Conservation (phyloP, 2,329 filamentous ascomycete genomes). For the Talaromyces sp. region DNA sequence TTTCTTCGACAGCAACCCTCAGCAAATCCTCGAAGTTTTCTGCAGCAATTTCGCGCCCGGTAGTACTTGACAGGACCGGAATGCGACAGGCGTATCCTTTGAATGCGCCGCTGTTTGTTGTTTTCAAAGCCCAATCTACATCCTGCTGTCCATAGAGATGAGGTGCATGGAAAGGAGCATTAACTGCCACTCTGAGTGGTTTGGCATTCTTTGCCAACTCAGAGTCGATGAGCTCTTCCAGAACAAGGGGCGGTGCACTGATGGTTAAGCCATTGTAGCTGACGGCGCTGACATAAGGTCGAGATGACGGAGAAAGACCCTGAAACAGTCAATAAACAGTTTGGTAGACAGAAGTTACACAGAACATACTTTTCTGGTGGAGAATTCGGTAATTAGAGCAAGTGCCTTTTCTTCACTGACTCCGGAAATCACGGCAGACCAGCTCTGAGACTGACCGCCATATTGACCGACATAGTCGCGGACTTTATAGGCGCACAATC, state of each 20-base stretch:
- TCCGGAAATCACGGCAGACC: slow-evolving; percentile 42
- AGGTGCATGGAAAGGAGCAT: slow-evolving; percentile 58
- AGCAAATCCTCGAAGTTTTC: slow-evolving; percentile 33
- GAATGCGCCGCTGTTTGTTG: slow-evolving; percentile 31
- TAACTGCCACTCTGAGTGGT: slow-evolving; percentile 53
- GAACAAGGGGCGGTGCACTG: slow-evolving; percentile 55
- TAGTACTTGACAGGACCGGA: slow-evolving; percentile 39
- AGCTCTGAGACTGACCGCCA: slow-evolving; percentile 31
- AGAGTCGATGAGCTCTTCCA: slow-evolving; percentile 51
- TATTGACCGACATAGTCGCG: slow-evolving; percentile 35
- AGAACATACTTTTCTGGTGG: slow-evolving; percentile 26
- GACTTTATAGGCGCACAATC: slow-evolving; percentile 39
- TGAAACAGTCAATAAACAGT: slow-evolving; percentile 20
- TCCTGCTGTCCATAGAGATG: slow-evolving; percentile 54
- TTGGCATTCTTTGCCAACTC: slow-evolving; percentile 50
- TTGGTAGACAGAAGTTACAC: not conserved
- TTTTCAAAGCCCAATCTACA: slow-evolving; percentile 50
- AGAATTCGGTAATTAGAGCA: slow-evolving; percentile 26
- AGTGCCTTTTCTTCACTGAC: slow-evolving; percentile 32
- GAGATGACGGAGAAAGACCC: slow-evolving; percentile 50
- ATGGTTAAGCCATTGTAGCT: slow-evolving; percentile 59
- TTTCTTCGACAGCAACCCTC: slow-evolving; percentile 35
- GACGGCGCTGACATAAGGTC: slow-evolving; percentile 58
- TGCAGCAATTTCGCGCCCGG: slow-evolving; percentile 30
- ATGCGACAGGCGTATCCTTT: slow-evolving; percentile 29